Evolutionary conservation across 257 asterid species (phyloP).

Genomic region (Fraxinus pennsylvanica): DNA sequence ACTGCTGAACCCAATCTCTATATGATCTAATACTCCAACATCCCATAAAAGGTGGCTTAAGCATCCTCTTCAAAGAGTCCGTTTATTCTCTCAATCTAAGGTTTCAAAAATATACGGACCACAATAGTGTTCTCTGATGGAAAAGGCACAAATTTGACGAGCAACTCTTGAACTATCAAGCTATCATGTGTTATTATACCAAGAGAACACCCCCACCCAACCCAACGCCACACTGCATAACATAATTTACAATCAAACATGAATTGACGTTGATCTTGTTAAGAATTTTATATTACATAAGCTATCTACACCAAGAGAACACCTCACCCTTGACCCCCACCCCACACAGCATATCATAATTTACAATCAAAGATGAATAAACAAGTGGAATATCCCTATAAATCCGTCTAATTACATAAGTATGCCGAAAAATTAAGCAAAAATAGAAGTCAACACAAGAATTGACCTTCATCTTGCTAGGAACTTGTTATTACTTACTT

Average conservation of each 20-base stretch:
- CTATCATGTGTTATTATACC: too few species aligned
- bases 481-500: too few species aligned
- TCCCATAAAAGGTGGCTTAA: neutral
- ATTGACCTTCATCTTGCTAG: constrained; percentile 41
- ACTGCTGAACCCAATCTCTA: neutral
- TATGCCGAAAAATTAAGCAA: neutral
- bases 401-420: neutral
- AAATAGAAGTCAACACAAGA: neutral
- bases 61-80: neutral
- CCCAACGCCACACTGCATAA: too few species aligned
- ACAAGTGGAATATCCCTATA: neutral
- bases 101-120: neutral
- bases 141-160: too few species aligned
- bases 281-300: neutral
- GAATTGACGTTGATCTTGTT: too few species aligned
- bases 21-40: neutral
- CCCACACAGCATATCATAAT: neutral
- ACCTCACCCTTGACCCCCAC: neutral
- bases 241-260: too few species aligned
- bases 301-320: neutral
- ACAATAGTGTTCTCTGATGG: too few species aligned
- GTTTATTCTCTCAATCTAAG: neutral
- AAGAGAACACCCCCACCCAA: too few species aligned
- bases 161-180: neutral
- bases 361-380: neutral